A percentile compares a stretch with the other conserved stretches of the same genome.
Evolutionary conservation across 2,329 filamentous ascomycete genomes (phyloP).

Genomic region (Venturia carpophila): DNA sequence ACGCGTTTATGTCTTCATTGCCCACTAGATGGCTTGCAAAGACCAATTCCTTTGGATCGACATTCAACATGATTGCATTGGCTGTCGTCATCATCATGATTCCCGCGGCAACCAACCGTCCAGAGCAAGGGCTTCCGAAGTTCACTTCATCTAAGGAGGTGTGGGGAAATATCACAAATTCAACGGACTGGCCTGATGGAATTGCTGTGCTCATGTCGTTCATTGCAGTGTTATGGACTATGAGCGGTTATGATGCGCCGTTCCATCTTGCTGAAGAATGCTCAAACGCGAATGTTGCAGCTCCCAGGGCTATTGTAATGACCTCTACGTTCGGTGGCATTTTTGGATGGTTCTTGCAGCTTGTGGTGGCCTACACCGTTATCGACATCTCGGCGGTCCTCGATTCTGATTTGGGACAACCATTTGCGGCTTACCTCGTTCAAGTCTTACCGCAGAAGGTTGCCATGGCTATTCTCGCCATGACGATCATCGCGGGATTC

Average conservation of each 20-base stretch:
- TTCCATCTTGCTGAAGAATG: constrained; percentile 72
- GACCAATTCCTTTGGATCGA: constrained; percentile 62
- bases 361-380: constrained; percentile 66
- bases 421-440: constrained; percentile 61
- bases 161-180: constrained; percentile 58
- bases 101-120: constrained; percentile 48
- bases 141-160: constrained; percentile 53
- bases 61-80: constrained; percentile 62
- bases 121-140: constrained; percentile 46
- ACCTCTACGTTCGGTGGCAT: constrained; percentile 59
- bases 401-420: constrained; percentile 56
- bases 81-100: constrained; percentile 61
- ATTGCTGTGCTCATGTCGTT: constrained; percentile 65
- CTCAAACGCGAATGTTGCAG: constrained; percentile 62
- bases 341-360: constrained; percentile 65
- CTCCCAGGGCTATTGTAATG: constrained; percentile 63
- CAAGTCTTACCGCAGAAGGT: constrained; percentile 55
- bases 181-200: constrained; percentile 60
- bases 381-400: constrained; percentile 53
- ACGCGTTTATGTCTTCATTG: constrained; percentile 59
- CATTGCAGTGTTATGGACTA: constrained; percentile 62
- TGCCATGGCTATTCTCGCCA: constrained; percentile 53
- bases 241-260: constrained; percentile 59
- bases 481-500: constrained; percentile 63
- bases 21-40: constrained; percentile 63